phyloP scores from a whole-genome alignment of 768 basidiomycete genomes.

The Lentinus brumalis region DNA sequence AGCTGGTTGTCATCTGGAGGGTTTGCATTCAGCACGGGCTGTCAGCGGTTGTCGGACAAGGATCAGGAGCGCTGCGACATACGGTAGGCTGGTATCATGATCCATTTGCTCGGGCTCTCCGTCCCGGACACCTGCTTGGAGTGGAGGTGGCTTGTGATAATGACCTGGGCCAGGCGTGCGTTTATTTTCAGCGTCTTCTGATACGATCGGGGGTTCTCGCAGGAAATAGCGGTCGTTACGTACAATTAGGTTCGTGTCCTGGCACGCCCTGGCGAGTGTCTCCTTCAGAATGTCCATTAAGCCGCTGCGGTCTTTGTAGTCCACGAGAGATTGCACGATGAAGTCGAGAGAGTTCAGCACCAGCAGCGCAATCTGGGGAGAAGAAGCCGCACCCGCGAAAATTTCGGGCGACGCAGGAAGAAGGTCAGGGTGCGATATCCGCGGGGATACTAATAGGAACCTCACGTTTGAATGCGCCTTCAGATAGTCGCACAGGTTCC shows the following conservation, averaged over 20 bases:
- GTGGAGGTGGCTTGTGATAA: constrained; percentile 68
- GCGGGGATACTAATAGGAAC: constrained; percentile 14
- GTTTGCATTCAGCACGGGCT: constrained; percentile 10
- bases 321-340: constrained; percentile 58
- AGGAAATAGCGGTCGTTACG: constrained; percentile 13
- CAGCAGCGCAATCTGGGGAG: constrained; percentile 54
- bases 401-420: not conserved
- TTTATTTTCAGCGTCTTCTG: constrained; percentile 18
- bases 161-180: constrained; percentile 38
- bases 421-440: constrained; percentile 13
- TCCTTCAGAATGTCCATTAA: constrained; percentile 57
- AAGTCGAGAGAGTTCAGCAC: constrained; percentile 70
- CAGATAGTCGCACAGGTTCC: constrained; percentile 52
- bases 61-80: constrained; percentile 8
- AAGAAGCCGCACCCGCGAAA: constrained; percentile 13
- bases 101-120: constrained; percentile 62
- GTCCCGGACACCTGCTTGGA: constrained; percentile 51
- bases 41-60: not conserved
- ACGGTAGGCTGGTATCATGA: constrained; percentile 73
- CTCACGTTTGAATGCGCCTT: constrained; percentile 49
- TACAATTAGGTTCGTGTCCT: constrained; percentile 53
- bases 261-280: constrained; percentile 50
- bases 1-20: constrained; percentile 39
- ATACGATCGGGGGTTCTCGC: constrained; percentile 20
- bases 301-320: constrained; percentile 39